Evolutionary conservation across 805 yeast species (phyloP).

Genomic region (Yarrowia sp.): DNA sequence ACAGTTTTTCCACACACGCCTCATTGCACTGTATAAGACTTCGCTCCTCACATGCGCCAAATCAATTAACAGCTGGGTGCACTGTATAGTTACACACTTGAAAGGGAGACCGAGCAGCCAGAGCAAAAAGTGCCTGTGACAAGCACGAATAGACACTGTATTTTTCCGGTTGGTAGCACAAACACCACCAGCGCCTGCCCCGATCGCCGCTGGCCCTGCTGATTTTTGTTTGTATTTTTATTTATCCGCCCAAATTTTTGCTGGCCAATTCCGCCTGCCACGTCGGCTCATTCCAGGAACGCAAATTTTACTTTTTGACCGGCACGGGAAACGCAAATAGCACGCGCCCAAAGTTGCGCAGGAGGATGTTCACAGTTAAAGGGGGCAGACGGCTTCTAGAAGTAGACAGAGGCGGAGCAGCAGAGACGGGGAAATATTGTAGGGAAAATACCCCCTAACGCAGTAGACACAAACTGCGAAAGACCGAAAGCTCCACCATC

Average conservation of each 20-base stretch:
- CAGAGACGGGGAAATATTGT: too few species aligned
- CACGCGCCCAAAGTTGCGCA: constrained; percentile 25
- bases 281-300: constrained; percentile 25
- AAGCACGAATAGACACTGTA: too few species aligned
- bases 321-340: constrained; percentile 24
- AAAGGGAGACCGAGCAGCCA: background rate
- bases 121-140: too few species aligned
- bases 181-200: too few species aligned
- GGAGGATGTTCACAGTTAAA: constrained; percentile 1
- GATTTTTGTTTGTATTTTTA: too few species aligned
- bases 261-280: background rate
- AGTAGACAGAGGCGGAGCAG: background rate
- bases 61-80: background rate
- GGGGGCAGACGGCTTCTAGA: constrained; percentile 4
- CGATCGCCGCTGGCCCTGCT: too few species aligned
- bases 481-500: too few species aligned
- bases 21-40: background rate
- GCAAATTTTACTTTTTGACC: constrained; percentile 19
- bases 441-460: too few species aligned
- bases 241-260: too few species aligned
- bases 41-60: constrained; percentile 9
- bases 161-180: too few species aligned
- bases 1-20: too few species aligned
- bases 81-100: background rate
- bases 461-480: too few species aligned